Base-by-base conservation (phyloP, 371 early-diverging fungal genomes). In the Mortierella sp. region DNA sequence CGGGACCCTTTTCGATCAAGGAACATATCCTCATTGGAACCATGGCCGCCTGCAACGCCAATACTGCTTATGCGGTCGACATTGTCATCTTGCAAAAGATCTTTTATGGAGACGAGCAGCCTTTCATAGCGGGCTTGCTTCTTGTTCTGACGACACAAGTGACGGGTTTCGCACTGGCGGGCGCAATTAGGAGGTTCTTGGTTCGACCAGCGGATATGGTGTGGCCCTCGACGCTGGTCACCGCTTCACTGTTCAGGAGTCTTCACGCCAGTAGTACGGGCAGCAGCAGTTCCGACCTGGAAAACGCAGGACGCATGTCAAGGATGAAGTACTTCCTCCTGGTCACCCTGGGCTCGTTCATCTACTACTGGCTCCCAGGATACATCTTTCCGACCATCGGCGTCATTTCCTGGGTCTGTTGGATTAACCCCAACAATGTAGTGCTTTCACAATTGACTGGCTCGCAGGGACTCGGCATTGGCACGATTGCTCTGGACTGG, bases 151-250 rank as follows among this genome's bases (percentile, higher is more conserved):
- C 94, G 1, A 94, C 96, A 55, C 95, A 96, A 87, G 79, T 93
- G 59, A 84, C 95, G 59, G 98, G 98, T 53, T 96, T 92, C 84
- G 96, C 96, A 78, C 90, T 97, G 78, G 95, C 97, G 9, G 81
- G 96, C 10, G 77, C 94, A 2, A 88, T 93, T 48, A 93, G 97
- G 64, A 90, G 91, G 50, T 95, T 89, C 83, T 89, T 98, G 34
- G 96, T 98, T n/a, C 90, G 93, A 53, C 97, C 97, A 21, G 89
- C 95, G 1, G 89, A 93, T 14, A 97, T 98, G 97, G 89, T 96
- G 64, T 98, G 97, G 97, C 95, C 96, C 9, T 76, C 88, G 2
- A 90, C 86, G 26, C 82, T 96, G 53, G 89, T 94, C n/a, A 83
- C 84, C 59, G 90, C 93, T 16, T 90, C 95, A 1, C 78, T 95